Evolutionary conservation across 78 protist genomes (phyloP), one percentile per base, ranked within the genome.

Genomic region (Dictyostelium brefeldianum): DNA sequence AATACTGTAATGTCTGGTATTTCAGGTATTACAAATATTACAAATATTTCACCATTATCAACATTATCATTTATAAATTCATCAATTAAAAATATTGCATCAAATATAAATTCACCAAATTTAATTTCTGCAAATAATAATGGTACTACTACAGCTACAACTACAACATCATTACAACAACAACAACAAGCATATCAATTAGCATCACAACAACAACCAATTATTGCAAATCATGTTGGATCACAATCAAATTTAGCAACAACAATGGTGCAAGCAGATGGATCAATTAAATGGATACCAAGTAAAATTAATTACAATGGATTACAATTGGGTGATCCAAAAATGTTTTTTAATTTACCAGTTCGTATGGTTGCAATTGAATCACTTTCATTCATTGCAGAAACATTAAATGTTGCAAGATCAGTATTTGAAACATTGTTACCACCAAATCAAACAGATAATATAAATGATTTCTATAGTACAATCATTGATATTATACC

Each of bases 371-470:
- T 87, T 1, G 93, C 93, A 3, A 64, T 87, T n/a, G 93, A 87
- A 36, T 64, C 93, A 64, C 65, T 87, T 2, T 22, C 83, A 12
- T 87, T 87, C 41, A 78, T 87, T 0, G n/a, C 27, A 7, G 56
- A 62, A 12, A 84, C 93, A 77, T 51, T 87, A 25, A 18, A 50
- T 15, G 93, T 47, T 31, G 14, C 64, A 36, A 48, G 64, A 59
- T 69, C 93, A 65, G 46, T 87, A 10, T 87, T 87, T 36, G 85
- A 87, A n/a, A 27, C 31, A 17, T 31, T 87, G 12, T 59, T 87
- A 20, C 91, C 91, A 57, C 46, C 70, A 50, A 87, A 87, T 22
- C 84, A 87, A n/a, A 87, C 80, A 18, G 93, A 87, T 50, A 77
- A 77, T 18, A 77, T 87, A 3, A 74, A 87, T 17, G 53, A 77